Percentiles rank a stretch among this genome's conserved stretches.
Conservation (phyloP, 2,329 filamentous ascomycete species). For the Rhexocercosporidium sp. region DNA sequence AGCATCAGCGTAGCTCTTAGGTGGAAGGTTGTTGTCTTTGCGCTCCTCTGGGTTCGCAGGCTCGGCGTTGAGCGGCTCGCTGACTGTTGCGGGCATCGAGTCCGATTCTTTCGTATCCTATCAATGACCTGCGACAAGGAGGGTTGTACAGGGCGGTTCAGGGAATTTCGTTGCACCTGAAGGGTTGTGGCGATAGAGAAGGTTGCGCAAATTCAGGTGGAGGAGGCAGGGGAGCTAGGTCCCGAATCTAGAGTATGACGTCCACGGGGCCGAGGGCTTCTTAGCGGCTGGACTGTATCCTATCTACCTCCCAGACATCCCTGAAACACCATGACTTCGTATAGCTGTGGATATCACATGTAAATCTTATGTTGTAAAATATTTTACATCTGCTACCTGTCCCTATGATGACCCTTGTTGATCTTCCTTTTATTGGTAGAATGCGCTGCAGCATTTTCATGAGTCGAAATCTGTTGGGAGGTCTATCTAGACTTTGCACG, state of each 20-base stretch:
- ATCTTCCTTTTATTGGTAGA: not conserved
- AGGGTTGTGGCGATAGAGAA: not conserved
- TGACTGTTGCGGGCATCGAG: constrained; percentile 28
- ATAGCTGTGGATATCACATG: constrained; percentile 1
- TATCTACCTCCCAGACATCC: not conserved
- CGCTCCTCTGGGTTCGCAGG: constrained; percentile 42
- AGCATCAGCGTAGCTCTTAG: constrained; percentile 48
- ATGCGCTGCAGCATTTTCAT: not conserved
- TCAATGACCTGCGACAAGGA: constrained; percentile 1
- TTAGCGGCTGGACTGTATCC: not conserved
- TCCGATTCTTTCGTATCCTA: not conserved
- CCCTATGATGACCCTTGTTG: not conserved
- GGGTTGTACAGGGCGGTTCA: not conserved
- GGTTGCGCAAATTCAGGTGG: not conserved
- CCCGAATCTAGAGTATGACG: constrained; percentile 7
- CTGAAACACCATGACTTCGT: not conserved
- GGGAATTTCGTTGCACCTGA: not conserved
- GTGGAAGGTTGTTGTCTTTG: constrained; percentile 42
- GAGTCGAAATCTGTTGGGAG: not conserved
- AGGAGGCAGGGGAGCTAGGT: not conserved
- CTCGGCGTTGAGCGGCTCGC: constrained; percentile 36
- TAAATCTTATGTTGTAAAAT: not conserved
- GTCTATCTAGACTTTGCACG: constrained; percentile 3
- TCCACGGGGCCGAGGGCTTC: not conserved
- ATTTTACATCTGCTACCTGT: not conserved